Base-by-base conservation (phyloP, 805 yeast species). In the Candida corydali region DNA sequence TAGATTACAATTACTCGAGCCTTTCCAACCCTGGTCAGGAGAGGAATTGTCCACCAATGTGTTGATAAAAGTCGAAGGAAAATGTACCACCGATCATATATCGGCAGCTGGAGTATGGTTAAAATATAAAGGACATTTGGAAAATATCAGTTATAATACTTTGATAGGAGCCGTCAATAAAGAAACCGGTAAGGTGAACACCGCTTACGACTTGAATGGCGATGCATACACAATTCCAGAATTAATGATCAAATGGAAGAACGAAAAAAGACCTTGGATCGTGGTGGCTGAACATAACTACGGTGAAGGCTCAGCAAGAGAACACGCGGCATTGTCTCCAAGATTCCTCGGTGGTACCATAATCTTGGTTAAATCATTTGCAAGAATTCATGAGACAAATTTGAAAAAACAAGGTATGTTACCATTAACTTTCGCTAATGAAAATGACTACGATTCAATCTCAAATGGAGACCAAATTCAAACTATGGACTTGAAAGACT, bases 251-350 rank as follows among this genome's bases (percentile, higher is more conserved):
- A 85, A 85, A 62, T 93, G 97, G 97, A 89, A 91, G 61, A 69
- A 78, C 35, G 93, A 86, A 43, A 50, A 63, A 12, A 75, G 84
- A 50, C 93, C 94, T 15, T 91, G 98, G 98, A 75, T 80, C 47
- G 97, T 93, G 30, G 83, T 93, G 46, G 98, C 97, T 37, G 98
- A 93, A 62, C 96, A 93, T 59, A 91, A 91, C 65, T 93, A 91
- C 56, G 98, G 98, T 66, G 98, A 91, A 70, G 98, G 98, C 52
- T 89, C 97, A 34, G 97, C 98, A 22, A 85, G 98, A 76, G 98
- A 91, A 63, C 98, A 91, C 55, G 98, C 98, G 31, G 98, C 98
- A 11, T 72, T 93, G 49, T 86, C 93, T 23, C 98, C 98, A 39
- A 77, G 94, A 64, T 93, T 86, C 70, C 73, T 93, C 30, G 98